Conservation (phyloP, 371 early-diverging fungal genomes). For the Umbelopsis sp. region DNA sequence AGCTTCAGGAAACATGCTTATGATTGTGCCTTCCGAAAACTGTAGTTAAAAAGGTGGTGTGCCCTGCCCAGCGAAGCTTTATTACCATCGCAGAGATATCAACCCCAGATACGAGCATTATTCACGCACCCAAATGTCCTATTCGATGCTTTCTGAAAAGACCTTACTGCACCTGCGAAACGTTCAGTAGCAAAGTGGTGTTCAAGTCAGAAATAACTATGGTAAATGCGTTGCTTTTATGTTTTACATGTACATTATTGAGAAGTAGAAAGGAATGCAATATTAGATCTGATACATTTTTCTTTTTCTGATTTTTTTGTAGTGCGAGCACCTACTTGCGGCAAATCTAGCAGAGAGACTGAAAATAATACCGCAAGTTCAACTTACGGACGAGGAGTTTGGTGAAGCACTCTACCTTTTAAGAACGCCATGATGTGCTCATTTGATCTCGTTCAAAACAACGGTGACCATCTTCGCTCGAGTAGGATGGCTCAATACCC, state of each 20-base stretch:
- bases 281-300: neutral
- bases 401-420: constrained; percentile 10
- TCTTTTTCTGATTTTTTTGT: neutral
- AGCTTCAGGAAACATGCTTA: neutral
- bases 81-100: neutral
- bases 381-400: constrained; percentile 4
- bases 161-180: neutral
- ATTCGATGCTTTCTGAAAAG: constrained; percentile 4
- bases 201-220: neutral
- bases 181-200: constrained; percentile 7
- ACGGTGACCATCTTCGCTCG: neutral
- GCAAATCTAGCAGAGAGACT: constrained; percentile 12
- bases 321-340: constrained; percentile 15
- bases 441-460: neutral
- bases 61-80: constrained; percentile 6
- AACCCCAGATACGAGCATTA: neutral
- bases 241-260: constrained; percentile 5
- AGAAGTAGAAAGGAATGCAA: neutral
- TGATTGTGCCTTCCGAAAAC: neutral
- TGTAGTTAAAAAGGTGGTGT: neutral
- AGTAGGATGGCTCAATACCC: neutral
- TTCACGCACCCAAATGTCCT: neutral
- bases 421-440: constrained; percentile 8
- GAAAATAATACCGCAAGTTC: neutral
- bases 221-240: neutral